Base-by-base conservation (phyloP, 2,329 filamentous ascomycete species). In the Colletotrichum lini region DNA sequence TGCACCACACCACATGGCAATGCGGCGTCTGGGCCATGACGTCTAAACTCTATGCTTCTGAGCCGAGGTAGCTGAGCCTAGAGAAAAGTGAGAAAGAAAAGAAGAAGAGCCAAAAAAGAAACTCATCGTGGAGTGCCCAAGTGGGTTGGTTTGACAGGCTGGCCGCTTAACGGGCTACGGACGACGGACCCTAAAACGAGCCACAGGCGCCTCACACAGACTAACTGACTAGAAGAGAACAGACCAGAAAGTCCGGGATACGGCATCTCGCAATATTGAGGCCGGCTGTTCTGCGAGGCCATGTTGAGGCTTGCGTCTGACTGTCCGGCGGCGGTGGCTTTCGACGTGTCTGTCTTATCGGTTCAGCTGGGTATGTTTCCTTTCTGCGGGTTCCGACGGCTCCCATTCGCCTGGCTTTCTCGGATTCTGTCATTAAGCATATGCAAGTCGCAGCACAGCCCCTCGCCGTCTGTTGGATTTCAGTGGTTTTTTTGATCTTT, bases 391-490 rank as follows among this genome's bases (percentile, higher is more conserved):
- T 74, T 73, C 66, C 72, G 68, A 61, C 70, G 73, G 64, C 71
- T 75, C 67, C 76, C 73, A 78, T 79, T 76, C 76, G 79, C 73
- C 77, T 76, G 73, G 38, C 52, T 72, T 38, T 73, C 61, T 65
- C 75, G 77, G 72, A 70, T 78, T 77, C 77, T 80, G 75, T 76
- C 73, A 75, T 75, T 75, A 73, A 79, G 74, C 76, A 77, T 78
- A 79, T 79, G 79, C 79, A 79, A 67, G 77, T 77, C 71, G 73
- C 74, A 77, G 78, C 79, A 81, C 80, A 79, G 80, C 52, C 80
- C 79, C 74, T 67, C 76, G 65, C 67, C 69, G 40, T 65, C 52
- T 26, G 65, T 50, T 52, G 54, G 30, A 35, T 35, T 35, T 26
- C 68, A n/a, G 49, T 56, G 59, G 64, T 66, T 60, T 38, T 66